Evolutionary conservation across 2,329 filamentous ascomycete species (phyloP).

Genomic region (Aspergillus vadensis): DNA sequence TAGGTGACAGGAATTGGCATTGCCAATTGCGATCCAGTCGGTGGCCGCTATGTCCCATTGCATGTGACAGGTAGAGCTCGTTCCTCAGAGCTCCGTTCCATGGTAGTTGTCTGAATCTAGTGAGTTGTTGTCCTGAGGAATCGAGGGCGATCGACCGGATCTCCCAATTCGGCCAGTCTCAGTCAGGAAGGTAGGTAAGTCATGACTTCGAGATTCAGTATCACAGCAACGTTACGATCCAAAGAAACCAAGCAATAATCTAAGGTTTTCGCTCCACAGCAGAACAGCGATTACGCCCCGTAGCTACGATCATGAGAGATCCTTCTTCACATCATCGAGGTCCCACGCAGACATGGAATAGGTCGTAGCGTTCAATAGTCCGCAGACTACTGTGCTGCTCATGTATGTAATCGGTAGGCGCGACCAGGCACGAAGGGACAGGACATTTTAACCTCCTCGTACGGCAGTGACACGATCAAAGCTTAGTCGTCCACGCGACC

Average conservation of each 20-base stretch:
- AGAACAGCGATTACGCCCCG: background rate
- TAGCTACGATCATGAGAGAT: background rate
- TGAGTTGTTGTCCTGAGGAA: background rate
- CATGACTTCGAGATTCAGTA: background rate
- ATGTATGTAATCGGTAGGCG: background rate
- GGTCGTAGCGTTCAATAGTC: slow-evolving; percentile 2
- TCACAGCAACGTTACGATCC: background rate
- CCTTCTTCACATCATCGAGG: background rate
- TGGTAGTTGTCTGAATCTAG: background rate
- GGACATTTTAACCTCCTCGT: background rate
- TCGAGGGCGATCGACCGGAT: background rate
- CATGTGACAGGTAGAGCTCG: background rate
- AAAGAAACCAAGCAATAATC: background rate
- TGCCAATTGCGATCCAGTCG: background rate
- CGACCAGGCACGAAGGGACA: background rate
- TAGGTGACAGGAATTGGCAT: background rate
- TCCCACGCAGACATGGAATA: background rate
- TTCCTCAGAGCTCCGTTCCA: background rate
- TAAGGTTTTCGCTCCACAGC: background rate
- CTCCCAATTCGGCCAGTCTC: background rate
- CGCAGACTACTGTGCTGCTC: background rate
- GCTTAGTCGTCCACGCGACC: slow-evolving; percentile 8
- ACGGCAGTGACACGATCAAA: background rate
- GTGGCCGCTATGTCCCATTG: background rate
- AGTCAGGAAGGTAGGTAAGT: too few species aligned